Percentiles rank a stretch among this genome's conserved stretches.
phyloP scores from a whole-genome alignment of 306 rosid species.

The Sindora glabra region DNA sequence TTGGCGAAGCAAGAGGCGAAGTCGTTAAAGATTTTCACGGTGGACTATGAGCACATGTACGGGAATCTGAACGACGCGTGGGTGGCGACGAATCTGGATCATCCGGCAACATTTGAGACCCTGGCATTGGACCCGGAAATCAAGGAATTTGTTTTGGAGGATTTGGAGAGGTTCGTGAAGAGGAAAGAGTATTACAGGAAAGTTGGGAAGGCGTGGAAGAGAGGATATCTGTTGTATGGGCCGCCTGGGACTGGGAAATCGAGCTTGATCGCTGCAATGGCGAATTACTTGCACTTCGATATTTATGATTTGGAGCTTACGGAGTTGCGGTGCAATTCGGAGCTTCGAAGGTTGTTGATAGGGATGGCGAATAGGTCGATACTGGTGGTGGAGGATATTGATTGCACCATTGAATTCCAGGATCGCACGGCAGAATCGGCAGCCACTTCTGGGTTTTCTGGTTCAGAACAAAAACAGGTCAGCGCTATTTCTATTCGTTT shows the following conservation, averaged over 20 bases:
- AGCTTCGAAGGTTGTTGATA: conserved; percentile 43
- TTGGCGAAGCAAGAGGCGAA: conserved; percentile 24
- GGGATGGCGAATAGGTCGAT: conserved; percentile 56
- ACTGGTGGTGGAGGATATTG: conserved; percentile 77
- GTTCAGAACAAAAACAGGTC: conserved; percentile 16
- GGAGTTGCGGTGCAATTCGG: conserved; percentile 22
- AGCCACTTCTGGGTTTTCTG: background rate
- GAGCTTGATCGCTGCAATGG: conserved; percentile 79
- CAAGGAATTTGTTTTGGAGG: conserved; percentile 29
- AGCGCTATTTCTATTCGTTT: background rate
- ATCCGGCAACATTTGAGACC: conserved; percentile 41
- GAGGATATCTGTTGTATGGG: conserved; percentile 47
- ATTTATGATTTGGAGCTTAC: conserved; percentile 69
- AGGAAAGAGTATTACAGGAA: conserved; percentile 47
- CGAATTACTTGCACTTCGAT: conserved; percentile 58
- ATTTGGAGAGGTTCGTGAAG: conserved; percentile 25
- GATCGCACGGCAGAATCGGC: conserved; percentile 19
- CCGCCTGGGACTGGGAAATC: conserved; percentile 75
- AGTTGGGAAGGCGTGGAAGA: conserved; percentile 59
- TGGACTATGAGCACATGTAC: too few relatives aligned
- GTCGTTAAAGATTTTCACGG: conserved; percentile 45
- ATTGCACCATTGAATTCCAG: conserved; percentile 45
- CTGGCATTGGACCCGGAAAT: conserved; percentile 41
- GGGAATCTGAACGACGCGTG: conserved; percentile 42
- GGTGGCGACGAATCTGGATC: conserved; percentile 40